Percentiles rank a stretch among this genome's conserved stretches.
These are phyloP conservation scores for Fusarium nematophilum DNA, from an alignment of 2,329 filamentous ascomycete genomes.

Conservation along the genomic window DNA sequence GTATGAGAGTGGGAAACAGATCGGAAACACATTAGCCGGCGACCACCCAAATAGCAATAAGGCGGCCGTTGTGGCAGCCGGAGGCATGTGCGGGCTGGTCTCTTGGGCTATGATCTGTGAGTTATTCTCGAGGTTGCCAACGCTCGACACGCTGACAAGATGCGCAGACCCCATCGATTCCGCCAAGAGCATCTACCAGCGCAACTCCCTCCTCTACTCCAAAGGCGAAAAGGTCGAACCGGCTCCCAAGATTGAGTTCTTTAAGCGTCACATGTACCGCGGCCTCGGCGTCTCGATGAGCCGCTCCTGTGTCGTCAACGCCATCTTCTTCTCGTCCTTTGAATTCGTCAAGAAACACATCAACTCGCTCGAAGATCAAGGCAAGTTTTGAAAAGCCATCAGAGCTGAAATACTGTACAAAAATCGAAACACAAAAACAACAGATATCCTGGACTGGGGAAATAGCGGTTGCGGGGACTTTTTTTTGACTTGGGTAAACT, in stretches of 20 bases:
- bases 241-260: slow-evolving; percentile 80
- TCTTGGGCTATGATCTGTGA: slow-evolving; percentile 83
- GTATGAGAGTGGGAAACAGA: slow-evolving; percentile 87
- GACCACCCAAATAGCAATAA: slow-evolving; percentile 81
- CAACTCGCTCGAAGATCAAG: slow-evolving; percentile 62
- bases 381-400: slow-evolving; percentile 17
- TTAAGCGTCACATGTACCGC: slow-evolving; percentile 82
- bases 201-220: slow-evolving; percentile 78
- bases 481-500: slow-evolving; percentile 14
- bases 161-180: slow-evolving; percentile 76
- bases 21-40: slow-evolving; percentile 78
- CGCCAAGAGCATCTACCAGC: slow-evolving; percentile 87
- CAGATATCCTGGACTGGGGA: slow-evolving; percentile 10
- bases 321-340: slow-evolving; percentile 90
- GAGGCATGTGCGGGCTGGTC: slow-evolving; percentile 83
- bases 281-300: slow-evolving; percentile 86
- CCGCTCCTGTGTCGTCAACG: slow-evolving; percentile 84
- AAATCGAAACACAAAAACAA: slow-evolving; percentile 7
- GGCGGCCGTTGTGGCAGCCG: slow-evolving; percentile 80
- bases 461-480: slow-evolving; percentile 3
- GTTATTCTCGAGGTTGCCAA: slow-evolving; percentile 45
- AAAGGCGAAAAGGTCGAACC: slow-evolving; percentile 72
- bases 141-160: slow-evolving; percentile 12
- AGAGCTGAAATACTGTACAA: background rate
- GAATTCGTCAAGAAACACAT: slow-evolving; percentile 82